Conservation (phyloP, 2,329 filamentous ascomycete species). For the Penicillium sclerotiorum region DNA sequence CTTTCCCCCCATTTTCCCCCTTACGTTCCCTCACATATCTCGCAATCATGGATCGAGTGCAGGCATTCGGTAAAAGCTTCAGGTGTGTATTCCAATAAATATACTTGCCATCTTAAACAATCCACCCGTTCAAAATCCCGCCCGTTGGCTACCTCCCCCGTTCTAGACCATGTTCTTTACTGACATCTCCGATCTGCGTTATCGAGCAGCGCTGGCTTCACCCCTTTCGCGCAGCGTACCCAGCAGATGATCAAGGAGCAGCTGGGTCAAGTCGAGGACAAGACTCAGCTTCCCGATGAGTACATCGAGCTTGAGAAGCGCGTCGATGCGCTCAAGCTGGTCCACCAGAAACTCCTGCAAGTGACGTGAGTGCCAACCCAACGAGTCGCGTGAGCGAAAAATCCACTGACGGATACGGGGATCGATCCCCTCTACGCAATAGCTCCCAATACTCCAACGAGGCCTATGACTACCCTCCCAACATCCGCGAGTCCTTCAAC, state of each 20-base stretch:
- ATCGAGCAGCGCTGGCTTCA: conserved; percentile 75
- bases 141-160: conserved; percentile 4
- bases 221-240: conserved; percentile 88
- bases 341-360: conserved; percentile 94
- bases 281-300: conserved; percentile 95
- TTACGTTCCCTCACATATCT: conserved; percentile 4
- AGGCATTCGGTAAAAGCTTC: conserved; percentile 71
- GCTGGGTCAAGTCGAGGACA: conserved; percentile 91
- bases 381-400: not conserved
- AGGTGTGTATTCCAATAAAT: conserved; percentile 51
- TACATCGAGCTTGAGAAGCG: conserved; percentile 99
- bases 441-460: conserved; percentile 93
- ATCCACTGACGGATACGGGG: conserved; percentile 4
- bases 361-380: conserved; percentile 74
- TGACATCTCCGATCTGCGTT: conserved; percentile 37
- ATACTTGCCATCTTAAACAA: conserved; percentile 1
- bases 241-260: conserved; percentile 99
- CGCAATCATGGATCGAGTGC: conserved; percentile 66
- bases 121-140: conserved; percentile 8
- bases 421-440: conserved; percentile 11
- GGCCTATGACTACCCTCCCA: conserved; percentile 89
- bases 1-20: not conserved
- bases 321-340: conserved; percentile 94
- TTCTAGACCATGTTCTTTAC: conserved; percentile 31
- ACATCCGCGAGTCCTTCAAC: conserved; percentile 96